Evolutionary conservation across 2,329 filamentous ascomycete genomes (phyloP).

Genomic region (Conoideocrella luteorostrata): DNA sequence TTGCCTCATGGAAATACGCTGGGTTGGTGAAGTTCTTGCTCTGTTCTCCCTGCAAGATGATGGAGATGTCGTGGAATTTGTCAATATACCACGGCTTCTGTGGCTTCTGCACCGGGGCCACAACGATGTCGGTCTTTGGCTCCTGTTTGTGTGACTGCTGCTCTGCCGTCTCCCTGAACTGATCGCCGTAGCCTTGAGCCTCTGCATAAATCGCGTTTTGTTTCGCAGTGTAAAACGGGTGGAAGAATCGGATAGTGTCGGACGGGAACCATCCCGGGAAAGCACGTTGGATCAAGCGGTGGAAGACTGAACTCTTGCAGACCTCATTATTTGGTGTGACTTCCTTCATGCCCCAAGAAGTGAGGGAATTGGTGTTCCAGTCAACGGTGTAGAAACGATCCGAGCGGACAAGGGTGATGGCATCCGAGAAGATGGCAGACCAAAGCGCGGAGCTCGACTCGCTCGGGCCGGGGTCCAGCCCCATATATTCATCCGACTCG

Average conservation of each 20-base stretch:
- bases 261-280: conserved; percentile 17
- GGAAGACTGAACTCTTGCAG: conserved; percentile 16
- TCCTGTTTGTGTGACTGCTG: background rate
- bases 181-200: conserved; percentile 11
- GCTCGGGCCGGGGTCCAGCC: conserved; percentile 58
- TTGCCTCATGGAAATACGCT: background rate
- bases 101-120: background rate
- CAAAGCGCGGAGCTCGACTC: conserved; percentile 55
- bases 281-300: conserved; percentile 16
- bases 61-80: background rate
- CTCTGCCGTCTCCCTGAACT: conserved; percentile 1
- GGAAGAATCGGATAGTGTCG: conserved; percentile 16
- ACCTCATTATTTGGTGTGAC: conserved; percentile 15
- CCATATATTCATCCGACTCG: conserved; percentile 36
- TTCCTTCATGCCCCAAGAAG: conserved; percentile 16
- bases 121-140: background rate
- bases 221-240: conserved; percentile 15
- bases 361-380: conserved; percentile 32
- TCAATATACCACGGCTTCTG: background rate
- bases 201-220: conserved; percentile 13
- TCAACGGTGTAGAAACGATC: conserved; percentile 58
- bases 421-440: conserved; percentile 59
- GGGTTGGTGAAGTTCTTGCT: background rate
- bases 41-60: background rate
- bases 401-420: conserved; percentile 62